These are phyloP conservation scores for Colletotrichum echinochloae DNA, from an alignment of 2,329 filamentous ascomycete genomes.

Conservation along the genomic window DNA sequence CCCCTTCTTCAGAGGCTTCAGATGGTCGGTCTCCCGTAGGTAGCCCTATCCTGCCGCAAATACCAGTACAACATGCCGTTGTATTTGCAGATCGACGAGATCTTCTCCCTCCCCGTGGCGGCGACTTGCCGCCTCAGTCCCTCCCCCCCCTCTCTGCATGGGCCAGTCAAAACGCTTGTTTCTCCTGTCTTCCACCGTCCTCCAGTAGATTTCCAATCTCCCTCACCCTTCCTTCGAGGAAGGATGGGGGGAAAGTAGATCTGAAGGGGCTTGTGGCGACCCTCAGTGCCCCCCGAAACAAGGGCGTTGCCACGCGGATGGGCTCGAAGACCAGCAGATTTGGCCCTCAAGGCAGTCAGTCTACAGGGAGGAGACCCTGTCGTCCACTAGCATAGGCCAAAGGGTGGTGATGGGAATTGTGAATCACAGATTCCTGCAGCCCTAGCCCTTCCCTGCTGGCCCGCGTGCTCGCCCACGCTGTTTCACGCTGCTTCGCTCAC, in stretches of 20 bases:
- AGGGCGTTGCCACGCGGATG: not conserved
- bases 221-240: not conserved
- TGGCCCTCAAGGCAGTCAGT: constrained; percentile 3
- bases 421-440: constrained; percentile 14
- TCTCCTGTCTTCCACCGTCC: not conserved
- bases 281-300: not conserved
- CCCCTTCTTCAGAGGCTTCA: not conserved
- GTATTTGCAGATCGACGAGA: constrained; percentile 14
- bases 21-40: not conserved
- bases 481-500: not conserved
- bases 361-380: constrained; percentile 3
- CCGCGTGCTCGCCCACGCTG: not conserved
- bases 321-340: constrained; percentile 7
- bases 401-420: not conserved
- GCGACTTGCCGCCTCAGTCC: constrained; percentile 4
- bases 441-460: constrained; percentile 11
- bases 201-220: constrained; percentile 2
- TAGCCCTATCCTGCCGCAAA: not conserved
- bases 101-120: not conserved
- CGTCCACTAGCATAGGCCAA: not conserved
- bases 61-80: not conserved
- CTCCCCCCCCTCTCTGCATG: constrained; percentile 8
- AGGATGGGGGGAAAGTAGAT: not conserved
- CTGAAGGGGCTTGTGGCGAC: not conserved
- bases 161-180: constrained; percentile 22